A percentile compares a stretch with the other conserved stretches of the same genome.
Evolutionary conservation across 768 basidiomycete genomes (phyloP).

Genomic region (Sistotremastrum niveocremeum): DNA sequence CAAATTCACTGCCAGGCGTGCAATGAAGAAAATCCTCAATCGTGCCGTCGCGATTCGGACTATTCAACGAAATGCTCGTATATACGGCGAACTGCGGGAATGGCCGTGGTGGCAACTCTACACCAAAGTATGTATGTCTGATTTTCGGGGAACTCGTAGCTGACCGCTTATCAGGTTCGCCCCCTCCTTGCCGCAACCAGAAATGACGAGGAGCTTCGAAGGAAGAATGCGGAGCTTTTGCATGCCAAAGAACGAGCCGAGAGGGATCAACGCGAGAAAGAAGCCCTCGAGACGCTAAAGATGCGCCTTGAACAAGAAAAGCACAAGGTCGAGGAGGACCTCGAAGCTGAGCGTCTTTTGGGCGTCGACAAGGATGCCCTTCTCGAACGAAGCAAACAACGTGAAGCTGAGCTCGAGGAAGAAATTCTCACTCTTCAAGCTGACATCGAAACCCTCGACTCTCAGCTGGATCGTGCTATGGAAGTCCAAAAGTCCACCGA

Average conservation of each 20-base stretch:
- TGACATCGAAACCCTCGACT: conserved; percentile 75
- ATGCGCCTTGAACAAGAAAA: conserved; percentile 79
- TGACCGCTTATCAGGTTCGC: conserved; percentile 43
- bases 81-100: conserved; percentile 79
- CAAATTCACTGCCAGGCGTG: conserved; percentile 75
- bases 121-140: conserved; percentile 48
- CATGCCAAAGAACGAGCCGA: conserved; percentile 77
- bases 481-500: conserved; percentile 67
- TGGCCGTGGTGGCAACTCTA: conserved; percentile 99
- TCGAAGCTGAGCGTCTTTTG: conserved; percentile 71
- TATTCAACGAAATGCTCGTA: conserved; percentile 85
- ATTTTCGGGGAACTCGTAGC: not conserved
- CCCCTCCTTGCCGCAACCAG: conserved; percentile 87
- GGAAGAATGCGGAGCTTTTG: conserved; percentile 74
- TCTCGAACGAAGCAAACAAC: conserved; percentile 70
- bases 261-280: conserved; percentile 70
- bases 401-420: conserved; percentile 78
- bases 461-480: conserved; percentile 72
- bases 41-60: conserved; percentile 83
- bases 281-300: conserved; percentile 65
- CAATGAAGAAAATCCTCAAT: conserved; percentile 90
- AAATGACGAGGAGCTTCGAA: conserved; percentile 80
- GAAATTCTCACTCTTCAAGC: conserved; percentile 67
- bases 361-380: conserved; percentile 73
- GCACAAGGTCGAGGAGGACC: conserved; percentile 61